Base-by-base conservation (phyloP, 805 yeast genomes). In the Nakazawaea ishiwadae region DNA sequence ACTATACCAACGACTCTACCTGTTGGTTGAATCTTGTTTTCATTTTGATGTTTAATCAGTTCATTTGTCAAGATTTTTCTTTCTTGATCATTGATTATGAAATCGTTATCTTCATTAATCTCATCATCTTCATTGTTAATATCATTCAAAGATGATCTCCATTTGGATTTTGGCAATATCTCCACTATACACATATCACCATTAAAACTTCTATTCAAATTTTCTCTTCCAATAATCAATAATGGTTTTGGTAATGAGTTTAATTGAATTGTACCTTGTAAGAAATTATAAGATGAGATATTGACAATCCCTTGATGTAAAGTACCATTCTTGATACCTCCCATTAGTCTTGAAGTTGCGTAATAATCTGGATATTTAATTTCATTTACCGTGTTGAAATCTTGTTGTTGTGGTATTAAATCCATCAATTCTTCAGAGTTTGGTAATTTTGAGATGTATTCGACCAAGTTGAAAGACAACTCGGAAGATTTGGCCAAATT, bases 181-280 rank as follows among this genome's bases (percentile, higher is more conserved):
- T 93, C 98, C 4, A 93, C 88, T 35, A 89, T 85, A 23, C 93
- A 98, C 28, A 79, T 75, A 55, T 93, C 99, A 20, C 96, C 90
- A 52, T 86, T 87, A 65, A 91, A 91, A 0, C 91, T 84, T 61
- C 99, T 79, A 59, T 93, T 93, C 51, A 93, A 63, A 58, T 81
- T 81, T 53, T 85, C 86, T 35, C 90, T 73, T 0, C 99, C 99
- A 10, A 84, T 63, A 29, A 93, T 68, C 31, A 91, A 66, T 23
- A 93, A 69, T 1, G 97, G 97, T 57, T 81, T 84, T 32, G 87
- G 81, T 54, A 87, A 81, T 0, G 84, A 76, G 2, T 81, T 67
- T 4, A 84, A 75, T 38, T 77, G 73, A 2, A 93, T 82, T 1
- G 84, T 73, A 38, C 96, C 99, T 64, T 93, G 96, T 44, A 90